phyloP scores from a whole-genome alignment of 495 filamentous ascomycete genomes.

The Sordaria brevicollis region DNA sequence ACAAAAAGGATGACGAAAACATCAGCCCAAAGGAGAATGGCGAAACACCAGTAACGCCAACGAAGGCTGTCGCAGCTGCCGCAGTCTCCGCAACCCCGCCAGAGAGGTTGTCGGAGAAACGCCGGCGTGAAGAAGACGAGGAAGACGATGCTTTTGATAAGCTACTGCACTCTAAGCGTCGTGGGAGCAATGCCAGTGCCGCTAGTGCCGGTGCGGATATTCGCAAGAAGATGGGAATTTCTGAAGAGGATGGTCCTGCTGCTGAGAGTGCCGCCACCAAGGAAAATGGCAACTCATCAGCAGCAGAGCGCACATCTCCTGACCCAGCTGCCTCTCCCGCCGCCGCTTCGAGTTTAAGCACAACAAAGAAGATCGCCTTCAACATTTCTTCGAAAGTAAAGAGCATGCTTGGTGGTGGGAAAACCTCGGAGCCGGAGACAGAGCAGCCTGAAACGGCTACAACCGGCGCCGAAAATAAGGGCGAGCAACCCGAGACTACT shows the following conservation, averaged over 20 bases:
- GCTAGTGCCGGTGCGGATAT: background rate
- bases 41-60: slow-evolving; percentile 5
- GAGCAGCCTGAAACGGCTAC: background rate
- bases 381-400: slow-evolving; percentile 31
- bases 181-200: slow-evolving; percentile 38
- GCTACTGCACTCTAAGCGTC: slow-evolving; percentile 56
- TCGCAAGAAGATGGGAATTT: slow-evolving; percentile 18
- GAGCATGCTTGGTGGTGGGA: background rate
- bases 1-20: slow-evolving; percentile 5
- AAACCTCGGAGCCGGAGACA: background rate
- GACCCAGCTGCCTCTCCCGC: background rate
- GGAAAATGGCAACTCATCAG: slow-evolving; percentile 9
- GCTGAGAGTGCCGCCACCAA: background rate
- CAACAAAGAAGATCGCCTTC: slow-evolving; percentile 35
- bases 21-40: slow-evolving; percentile 6
- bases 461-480: background rate
- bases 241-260: slow-evolving; percentile 12
- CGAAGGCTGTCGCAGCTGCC: slow-evolving; percentile 21
- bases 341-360: background rate
- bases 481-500: background rate
- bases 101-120: slow-evolving; percentile 81
- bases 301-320: slow-evolving; percentile 15
- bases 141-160: slow-evolving; percentile 78
- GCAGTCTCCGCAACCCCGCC: slow-evolving; percentile 37
- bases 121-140: slow-evolving; percentile 67